phyloP scores from a whole-genome alignment of 805 yeast species.

The Vanderwaltozyma verrucispora region DNA sequence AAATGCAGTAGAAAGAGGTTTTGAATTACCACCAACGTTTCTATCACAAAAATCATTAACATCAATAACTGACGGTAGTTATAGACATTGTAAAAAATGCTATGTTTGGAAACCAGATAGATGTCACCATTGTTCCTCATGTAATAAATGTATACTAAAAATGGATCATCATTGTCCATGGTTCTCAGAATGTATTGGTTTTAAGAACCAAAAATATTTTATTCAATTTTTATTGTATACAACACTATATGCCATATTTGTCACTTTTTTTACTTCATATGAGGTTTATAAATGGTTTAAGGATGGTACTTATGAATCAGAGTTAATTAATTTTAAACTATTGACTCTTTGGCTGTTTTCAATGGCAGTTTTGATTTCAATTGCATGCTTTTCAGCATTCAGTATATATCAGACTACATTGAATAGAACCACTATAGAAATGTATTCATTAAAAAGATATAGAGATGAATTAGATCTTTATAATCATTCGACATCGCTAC shows the following conservation, averaged over 20 bases:
- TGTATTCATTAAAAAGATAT: slow-evolving; percentile 44
- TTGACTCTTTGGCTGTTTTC: slow-evolving; percentile 50
- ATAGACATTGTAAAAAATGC: slow-evolving; percentile 64
- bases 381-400: slow-evolving; percentile 46
- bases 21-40: slow-evolving; percentile 34
- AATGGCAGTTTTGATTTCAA: slow-evolving; percentile 43
- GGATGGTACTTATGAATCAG: slow-evolving; percentile 30
- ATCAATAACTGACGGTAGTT: slow-evolving; percentile 49
- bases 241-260: slow-evolving; percentile 36
- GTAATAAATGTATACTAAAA: slow-evolving; percentile 57
- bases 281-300: slow-evolving; percentile 41
- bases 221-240: slow-evolving; percentile 58
- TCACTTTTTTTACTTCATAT: slow-evolving; percentile 32
- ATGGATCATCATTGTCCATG: slow-evolving; percentile 97
- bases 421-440: slow-evolving; percentile 78
- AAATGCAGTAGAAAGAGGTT: slow-evolving; percentile 19
- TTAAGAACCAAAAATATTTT: slow-evolving; percentile 67
- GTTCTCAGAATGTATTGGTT: slow-evolving; percentile 86
- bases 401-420: slow-evolving; percentile 46
- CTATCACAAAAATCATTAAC: slow-evolving; percentile 34
- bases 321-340: slow-evolving; percentile 44
- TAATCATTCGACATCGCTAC: slow-evolving; percentile 33
- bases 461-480: slow-evolving; percentile 31
- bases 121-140: slow-evolving; percentile 73
- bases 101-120: slow-evolving; percentile 73